Evolutionary conservation across 371 early-diverging fungal genomes (phyloP), one percentile per base, ranked within the genome.

Genomic region (Umbelopsis sp.): DNA sequence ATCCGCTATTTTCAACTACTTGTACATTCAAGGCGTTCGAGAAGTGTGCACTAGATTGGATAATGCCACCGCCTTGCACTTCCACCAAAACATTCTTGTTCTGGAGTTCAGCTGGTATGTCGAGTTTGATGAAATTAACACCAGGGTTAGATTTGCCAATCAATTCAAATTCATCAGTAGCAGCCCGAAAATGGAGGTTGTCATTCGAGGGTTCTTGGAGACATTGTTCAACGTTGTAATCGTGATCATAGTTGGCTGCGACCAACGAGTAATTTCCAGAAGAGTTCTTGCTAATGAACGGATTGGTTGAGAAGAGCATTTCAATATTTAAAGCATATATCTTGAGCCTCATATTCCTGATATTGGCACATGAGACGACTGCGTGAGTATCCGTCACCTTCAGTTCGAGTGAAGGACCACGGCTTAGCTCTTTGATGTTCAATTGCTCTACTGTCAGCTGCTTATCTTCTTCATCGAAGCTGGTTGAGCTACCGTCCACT

Each of bases 261-360:
- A 81, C 67, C 73, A 75, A 74, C 11, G 65, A 71, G 35, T 77
- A 75, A 24, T 66, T 67, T 5, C 71, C 73, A 64, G 68, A 57
- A 2, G 45, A 45, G 29, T 24, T 48, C 20, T 73, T 50, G 18
- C 57, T 63, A 69, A 83, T 76, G 67, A 84, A 84, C 0, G 84
- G 81, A 32, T 75, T 77, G 35, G 70, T 74, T 0, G 88, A 87
- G 67, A 89, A 89, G 82, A 87, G 85, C 48, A 82, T 81, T 70
- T 89, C 89, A n/a, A 84, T 80, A 62, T 89, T 81, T 67, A 87
- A 81, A 41, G 80, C 81, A 53, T 89, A 86, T 44, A 81, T 87
- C 44, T 83, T 78, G 25, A 87, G 75, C 41, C 77, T 71, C 22
- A 86, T 66, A 6, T 75, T 70, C 0, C 67, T 66, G 3, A 85